Base-by-base conservation (phyloP, 805 yeast genomes). In the Wickerhamiella parazyma region DNA sequence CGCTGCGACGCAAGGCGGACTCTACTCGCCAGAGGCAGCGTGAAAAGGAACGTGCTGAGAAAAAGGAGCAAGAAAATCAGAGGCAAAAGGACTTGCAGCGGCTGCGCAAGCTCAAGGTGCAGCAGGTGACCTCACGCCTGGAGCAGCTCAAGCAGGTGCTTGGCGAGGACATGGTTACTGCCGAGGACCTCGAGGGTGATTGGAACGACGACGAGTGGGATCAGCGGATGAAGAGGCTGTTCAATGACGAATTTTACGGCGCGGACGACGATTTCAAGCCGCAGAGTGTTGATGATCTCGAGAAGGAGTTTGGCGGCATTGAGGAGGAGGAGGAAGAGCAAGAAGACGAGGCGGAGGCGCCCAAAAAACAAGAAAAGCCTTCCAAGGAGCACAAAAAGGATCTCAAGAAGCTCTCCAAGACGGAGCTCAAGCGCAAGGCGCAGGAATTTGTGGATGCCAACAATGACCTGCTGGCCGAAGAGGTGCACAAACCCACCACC, bases 141-240 rank as follows among this genome's bases (percentile, higher is more conserved):
- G 67, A 68, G 38, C 70, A 75, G 52, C 72, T 82, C 46, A 72
- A 72, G 56, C 72, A 76, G 49, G 84, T 80, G 2, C 76, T 80
- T 22, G 91, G 87, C 2, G 69, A 69, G 17, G 71, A 78, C 48
- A 70, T 75, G 34, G 75, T 87, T 55, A 84, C 87, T 11, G 80
- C 79, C 43, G 71, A 79, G 37, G 70, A 89, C 52, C 65, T 91
- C 48, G 81, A 82, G 34, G 93, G 81, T 41, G 97, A 91, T 56
- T 91, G 84, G 59, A 85, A 83, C 51, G 85, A 80, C 55, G 73
- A 78, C 21, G 94, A 84, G 48, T 91, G 97, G 97, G 97, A 91
- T 60, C 65, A 62, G 45, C 76, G 83, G 49, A 77, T 91, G 78
- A 75, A 80, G 38, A 80, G 81, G 56, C 74, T 89, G 25, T 91